phyloP scores from a whole-genome alignment of 192 early-diverging fungal genomes.

The Paraglomus brasilianum region DNA sequence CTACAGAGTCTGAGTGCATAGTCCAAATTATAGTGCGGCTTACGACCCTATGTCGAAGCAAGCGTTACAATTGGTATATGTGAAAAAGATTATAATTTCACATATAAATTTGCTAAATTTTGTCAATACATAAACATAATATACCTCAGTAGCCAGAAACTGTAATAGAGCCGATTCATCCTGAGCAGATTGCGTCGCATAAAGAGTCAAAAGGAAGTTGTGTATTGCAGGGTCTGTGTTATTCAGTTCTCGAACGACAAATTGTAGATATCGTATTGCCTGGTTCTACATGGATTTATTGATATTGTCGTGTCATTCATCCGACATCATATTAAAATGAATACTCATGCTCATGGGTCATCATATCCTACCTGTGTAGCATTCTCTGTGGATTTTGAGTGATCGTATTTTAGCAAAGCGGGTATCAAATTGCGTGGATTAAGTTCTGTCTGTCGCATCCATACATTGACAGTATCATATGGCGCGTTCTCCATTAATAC shows the following conservation, averaged over 20 bases:
- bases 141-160: slow-evolving; percentile 74
- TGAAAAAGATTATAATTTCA: neutral
- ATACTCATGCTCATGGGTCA: slow-evolving; percentile 11
- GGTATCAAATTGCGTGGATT: slow-evolving; percentile 85
- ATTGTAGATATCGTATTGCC: slow-evolving; percentile 84
- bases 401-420: slow-evolving; percentile 81
- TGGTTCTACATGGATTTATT: slow-evolving; percentile 62
- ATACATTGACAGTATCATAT: slow-evolving; percentile 78
- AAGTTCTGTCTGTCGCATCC: slow-evolving; percentile 83
- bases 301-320: slow-evolving; percentile 15
- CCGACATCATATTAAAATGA: neutral
- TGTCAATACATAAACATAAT: neutral
- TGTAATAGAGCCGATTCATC: slow-evolving; percentile 70
- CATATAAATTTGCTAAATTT: neutral
- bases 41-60: slow-evolving; percentile 55
- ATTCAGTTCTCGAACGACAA: slow-evolving; percentile 70
- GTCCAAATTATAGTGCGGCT: slow-evolving; percentile 86
- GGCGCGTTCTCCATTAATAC: slow-evolving; percentile 84
- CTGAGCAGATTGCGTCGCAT: slow-evolving; percentile 62
- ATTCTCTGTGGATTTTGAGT: slow-evolving; percentile 38
- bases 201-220: slow-evolving; percentile 86
- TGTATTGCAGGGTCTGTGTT: slow-evolving; percentile 90
- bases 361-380: slow-evolving; percentile 34
- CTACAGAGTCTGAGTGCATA: slow-evolving; percentile 90
- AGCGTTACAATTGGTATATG: neutral